Conservation (phyloP, 768 basidiomycete species). For the Trametes cinnabarina region DNA sequence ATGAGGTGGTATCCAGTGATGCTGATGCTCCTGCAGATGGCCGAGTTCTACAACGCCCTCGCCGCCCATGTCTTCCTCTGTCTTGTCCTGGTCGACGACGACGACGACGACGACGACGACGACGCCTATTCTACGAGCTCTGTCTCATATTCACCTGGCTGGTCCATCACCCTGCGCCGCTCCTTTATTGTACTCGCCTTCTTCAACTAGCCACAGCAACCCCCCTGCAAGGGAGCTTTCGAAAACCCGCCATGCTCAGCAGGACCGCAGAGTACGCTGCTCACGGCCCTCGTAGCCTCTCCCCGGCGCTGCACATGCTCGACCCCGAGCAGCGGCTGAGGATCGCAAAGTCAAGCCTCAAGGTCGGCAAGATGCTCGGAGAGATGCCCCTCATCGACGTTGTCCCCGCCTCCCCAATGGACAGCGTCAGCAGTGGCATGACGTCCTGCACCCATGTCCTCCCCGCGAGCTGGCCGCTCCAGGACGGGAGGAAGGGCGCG, state of each 20-base stretch:
- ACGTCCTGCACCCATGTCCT: neutral
- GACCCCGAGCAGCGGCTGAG: constrained; percentile 16
- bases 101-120: constrained; percentile 15
- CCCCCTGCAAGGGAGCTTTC: too few species aligned
- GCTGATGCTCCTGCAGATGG: neutral
- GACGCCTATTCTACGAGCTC: neutral
- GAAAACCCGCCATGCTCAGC: constrained; percentile 5
- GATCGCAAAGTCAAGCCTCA: constrained; percentile 18
- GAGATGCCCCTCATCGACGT: constrained; percentile 17
- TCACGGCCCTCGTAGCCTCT: constrained; percentile 8
- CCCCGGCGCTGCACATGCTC: constrained; percentile 15
- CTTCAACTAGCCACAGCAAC: too few species aligned
- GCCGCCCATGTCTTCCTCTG: neutral
- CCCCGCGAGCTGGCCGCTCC: neutral
- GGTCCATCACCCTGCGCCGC: constrained; percentile 1
- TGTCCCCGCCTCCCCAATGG: neutral
- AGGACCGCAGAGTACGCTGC: constrained; percentile 12
- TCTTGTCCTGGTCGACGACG: constrained; percentile 19
- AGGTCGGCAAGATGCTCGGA: constrained; percentile 16
- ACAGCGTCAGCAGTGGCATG: neutral
- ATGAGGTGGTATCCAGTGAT: too few species aligned
- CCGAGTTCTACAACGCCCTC: neutral
- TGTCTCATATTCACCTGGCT: constrained; percentile 10
- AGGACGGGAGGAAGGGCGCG: neutral
- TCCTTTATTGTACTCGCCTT: neutral